phyloP scores from a whole-genome alignment of 192 early-diverging fungal genomes.

The Backusella parvicylindrica region DNA sequence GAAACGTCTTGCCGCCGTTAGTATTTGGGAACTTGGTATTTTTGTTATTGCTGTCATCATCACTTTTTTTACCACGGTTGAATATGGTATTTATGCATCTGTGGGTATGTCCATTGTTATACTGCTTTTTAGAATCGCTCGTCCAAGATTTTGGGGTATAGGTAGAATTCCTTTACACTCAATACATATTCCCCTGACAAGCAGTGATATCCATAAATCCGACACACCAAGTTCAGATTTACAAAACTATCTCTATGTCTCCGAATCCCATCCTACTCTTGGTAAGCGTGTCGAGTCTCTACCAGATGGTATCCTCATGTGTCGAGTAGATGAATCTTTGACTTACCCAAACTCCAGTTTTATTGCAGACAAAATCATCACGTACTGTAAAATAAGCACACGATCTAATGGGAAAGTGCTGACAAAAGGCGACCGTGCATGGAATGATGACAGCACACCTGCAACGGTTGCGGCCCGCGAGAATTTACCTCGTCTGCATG shows the following conservation, averaged over 20 bases:
- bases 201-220: neutral
- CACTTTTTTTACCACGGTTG: conserved; percentile 57
- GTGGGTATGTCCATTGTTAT: conserved; percentile 68
- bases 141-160: conserved; percentile 52
- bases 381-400: conserved; percentile 21
- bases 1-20: conserved; percentile 50
- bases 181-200: neutral
- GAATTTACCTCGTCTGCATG: conserved; percentile 50
- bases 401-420: conserved; percentile 3
- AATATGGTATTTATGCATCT: conserved; percentile 72
- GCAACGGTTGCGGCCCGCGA: conserved; percentile 39
- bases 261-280: conserved; percentile 9
- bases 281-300: conserved; percentile 12
- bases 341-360: conserved; percentile 71
- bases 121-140: conserved; percentile 73
- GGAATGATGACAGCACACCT: conserved; percentile 25
- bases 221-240: neutral
- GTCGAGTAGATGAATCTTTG: conserved; percentile 63
- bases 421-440: conserved; percentile 24
- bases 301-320: conserved; percentile 65
- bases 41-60: conserved; percentile 53
- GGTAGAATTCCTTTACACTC: conserved; percentile 26
- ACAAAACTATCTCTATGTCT: conserved; percentile 12
- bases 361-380: conserved; percentile 51
- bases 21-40: conserved; percentile 49